These are phyloP conservation scores for Tetracentron sinense DNA, from an alignment of 164 flowering plant species.

Conservation along the genomic window DNA sequence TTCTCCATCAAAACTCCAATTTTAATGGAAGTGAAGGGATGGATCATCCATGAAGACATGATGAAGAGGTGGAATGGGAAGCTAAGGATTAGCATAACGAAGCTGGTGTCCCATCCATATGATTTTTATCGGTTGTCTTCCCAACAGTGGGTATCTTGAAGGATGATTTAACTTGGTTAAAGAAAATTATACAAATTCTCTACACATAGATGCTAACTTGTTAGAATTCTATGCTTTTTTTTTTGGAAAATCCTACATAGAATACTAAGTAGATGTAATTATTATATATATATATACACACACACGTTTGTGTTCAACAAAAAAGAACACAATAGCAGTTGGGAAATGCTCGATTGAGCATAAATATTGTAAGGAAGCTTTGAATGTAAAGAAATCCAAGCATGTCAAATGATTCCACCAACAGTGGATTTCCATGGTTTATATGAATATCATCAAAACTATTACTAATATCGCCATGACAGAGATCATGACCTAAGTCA, in stretches of 20 bases:
- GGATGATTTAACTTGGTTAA: background rate
- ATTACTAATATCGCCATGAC: too few relatives aligned
- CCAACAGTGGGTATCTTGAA: conserved; percentile 2
- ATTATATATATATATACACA: too few relatives aligned
- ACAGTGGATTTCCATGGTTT: too few relatives aligned
- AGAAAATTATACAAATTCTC: background rate
- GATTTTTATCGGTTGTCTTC: conserved; percentile 47
- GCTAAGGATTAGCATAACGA: conserved; percentile 8
- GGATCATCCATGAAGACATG: conserved; percentile 41
- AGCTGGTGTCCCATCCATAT: conserved; percentile 38
- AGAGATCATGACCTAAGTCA: too few relatives aligned
- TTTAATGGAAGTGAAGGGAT: conserved; percentile 48
- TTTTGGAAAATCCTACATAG: too few relatives aligned
- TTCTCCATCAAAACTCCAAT: conserved; percentile 57
- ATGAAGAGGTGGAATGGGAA: conserved; percentile 52
- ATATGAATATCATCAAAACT: too few relatives aligned
- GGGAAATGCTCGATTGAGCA: background rate
- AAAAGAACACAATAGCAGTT: too few relatives aligned
- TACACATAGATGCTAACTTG: conserved; percentile 8
- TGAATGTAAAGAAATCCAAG: background rate
- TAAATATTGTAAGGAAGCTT: background rate
- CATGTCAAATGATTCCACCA: too few relatives aligned
- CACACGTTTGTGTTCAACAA: too few relatives aligned
- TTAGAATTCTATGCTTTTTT: too few relatives aligned
- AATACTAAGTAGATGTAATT: too few relatives aligned